Base-by-base conservation (phyloP, 257 asterid species). In the Paulownia fortunei region DNA sequence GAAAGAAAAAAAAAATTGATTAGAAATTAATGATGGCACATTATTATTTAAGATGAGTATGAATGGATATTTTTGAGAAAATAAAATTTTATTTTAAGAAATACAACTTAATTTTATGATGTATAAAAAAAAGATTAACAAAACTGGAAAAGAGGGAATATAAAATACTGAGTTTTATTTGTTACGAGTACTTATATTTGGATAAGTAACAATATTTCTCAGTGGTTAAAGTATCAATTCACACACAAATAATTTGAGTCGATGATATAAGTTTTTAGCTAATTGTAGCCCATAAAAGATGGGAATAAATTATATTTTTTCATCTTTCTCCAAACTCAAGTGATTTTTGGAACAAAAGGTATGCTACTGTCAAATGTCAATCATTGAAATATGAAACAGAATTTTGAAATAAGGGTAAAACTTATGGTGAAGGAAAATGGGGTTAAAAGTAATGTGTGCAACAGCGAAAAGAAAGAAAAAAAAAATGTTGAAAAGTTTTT, bases 311-410 rank as follows among this genome's bases (percentile, higher is more conserved):
- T n/a, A n/a, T n/a, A n/a, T n/a, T n/a, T n/a, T n/a, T n/a, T n/a
- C n/a, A n/a, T n/a, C n/a, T n/a, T n/a, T n/a, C n/a, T n/a, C n/a
- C n/a, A n/a, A n/a, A n/a, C n/a, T n/a, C n/a, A n/a, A 54, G 61
- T 19, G 61, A 24, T 6, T 3, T 16, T 59, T 5, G 39, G 36
- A 12, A 3, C 36, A 59, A 59, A 59, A 59, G 8, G 12, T 30
- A 46, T 16, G 49, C 52, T 47, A 39, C 24, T 64, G 44, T 59
- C 52, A 23, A 49, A 34, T 30, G 34, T 10, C 66, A 49, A 69
- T 78, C 64, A 70, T 78, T 46, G 71, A 54, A 24, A 26, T 56
- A 44, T 69, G 63, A 37, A 4, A 2, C 65, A 12, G 19, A 13
- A 32, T 26, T 69, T 75, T 49, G 56, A 68, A 77, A 51, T 16